Conservation (phyloP, 768 basidiomycete genomes). For the Kwoniella mangroviensis region DNA sequence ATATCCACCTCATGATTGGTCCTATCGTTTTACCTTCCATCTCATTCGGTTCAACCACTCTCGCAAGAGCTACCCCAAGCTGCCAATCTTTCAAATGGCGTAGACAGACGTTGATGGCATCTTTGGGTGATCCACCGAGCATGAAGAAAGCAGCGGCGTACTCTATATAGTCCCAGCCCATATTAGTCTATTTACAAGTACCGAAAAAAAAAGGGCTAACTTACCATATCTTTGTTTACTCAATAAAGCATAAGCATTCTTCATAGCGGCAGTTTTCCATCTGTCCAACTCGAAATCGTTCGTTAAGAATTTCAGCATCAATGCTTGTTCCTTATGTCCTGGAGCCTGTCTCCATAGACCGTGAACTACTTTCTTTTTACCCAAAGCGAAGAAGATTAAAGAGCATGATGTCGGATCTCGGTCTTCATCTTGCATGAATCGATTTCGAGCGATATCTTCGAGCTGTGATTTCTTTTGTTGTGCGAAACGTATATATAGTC, state of each 20-base stretch:
- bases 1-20: conserved; percentile 71
- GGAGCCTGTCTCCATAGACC: conserved; percentile 94
- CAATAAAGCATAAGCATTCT: conserved; percentile 92
- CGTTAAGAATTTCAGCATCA: conserved; percentile 88
- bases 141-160: conserved; percentile 99
- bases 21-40: conserved; percentile 70
- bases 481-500: no score
- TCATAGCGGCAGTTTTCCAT: conserved; percentile 91
- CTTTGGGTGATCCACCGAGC: conserved; percentile 82
- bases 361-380: conserved; percentile 88
- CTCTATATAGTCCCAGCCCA: conserved; percentile 62
- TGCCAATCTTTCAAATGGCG: conserved; percentile 88
- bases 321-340: conserved; percentile 85
- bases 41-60: conserved; percentile 67
- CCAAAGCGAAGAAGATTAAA: conserved; percentile 90
- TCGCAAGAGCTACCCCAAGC: conserved; percentile 82
- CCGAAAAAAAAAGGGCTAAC: conserved; percentile 47
- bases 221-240: conserved; percentile 88
- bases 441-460: conserved; percentile 86
- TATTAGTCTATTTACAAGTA: background rate
- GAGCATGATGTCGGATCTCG: conserved; percentile 89
- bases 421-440: conserved; percentile 83
- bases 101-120: conserved; percentile 88
- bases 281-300: conserved; percentile 84
- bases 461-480: conserved; percentile 62